These are phyloP conservation scores for Citrus trifoliata DNA, from an alignment of 345 rosid genomes.

Conservation along the genomic window DNA sequence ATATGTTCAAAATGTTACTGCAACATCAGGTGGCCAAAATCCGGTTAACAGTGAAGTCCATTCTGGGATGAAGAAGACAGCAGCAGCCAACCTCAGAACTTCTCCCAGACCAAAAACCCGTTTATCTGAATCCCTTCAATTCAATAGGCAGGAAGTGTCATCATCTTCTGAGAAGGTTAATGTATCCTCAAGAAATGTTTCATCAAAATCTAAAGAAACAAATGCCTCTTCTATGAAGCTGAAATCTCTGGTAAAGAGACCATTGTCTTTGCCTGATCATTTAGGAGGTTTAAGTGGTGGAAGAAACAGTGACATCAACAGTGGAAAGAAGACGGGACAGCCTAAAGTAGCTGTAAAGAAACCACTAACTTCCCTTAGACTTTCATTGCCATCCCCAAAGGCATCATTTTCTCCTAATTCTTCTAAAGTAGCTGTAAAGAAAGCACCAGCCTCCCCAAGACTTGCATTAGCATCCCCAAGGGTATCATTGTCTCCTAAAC, in stretches of 20 bases:
- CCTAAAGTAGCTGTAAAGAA: conserved; percentile 27
- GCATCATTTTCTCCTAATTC: conserved; percentile 26
- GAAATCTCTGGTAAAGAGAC: conserved; percentile 19
- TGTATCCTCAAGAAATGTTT: conserved; percentile 24
- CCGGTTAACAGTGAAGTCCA: not conserved
- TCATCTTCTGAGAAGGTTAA: conserved; percentile 22
- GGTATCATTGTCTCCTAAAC: conserved; percentile 28
- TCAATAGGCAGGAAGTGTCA: conserved; percentile 22
- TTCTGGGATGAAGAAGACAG: conserved; percentile 11
- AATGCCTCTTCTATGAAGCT: conserved; percentile 34
- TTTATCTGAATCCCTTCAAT: conserved; percentile 11
- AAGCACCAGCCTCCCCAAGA: conserved; percentile 26
- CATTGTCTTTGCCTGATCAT: conserved; percentile 20
- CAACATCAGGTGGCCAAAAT: conserved; percentile 2
- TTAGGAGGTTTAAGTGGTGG: conserved; percentile 26
- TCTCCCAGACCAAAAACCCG: conserved; percentile 20
- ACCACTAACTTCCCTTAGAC: conserved; percentile 18
- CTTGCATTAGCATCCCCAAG: conserved; percentile 27
- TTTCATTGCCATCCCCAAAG: conserved; percentile 14
- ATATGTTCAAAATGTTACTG: conserved; percentile 6
- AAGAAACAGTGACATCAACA: conserved; percentile 27
- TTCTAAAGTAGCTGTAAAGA: conserved; percentile 25
- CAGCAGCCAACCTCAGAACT: conserved; percentile 18
- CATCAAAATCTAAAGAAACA: conserved; percentile 32
- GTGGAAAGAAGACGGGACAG: conserved; percentile 21